Conservation (phyloP, 2,329 filamentous ascomycete genomes). For the Colletotrichum somersetense region DNA sequence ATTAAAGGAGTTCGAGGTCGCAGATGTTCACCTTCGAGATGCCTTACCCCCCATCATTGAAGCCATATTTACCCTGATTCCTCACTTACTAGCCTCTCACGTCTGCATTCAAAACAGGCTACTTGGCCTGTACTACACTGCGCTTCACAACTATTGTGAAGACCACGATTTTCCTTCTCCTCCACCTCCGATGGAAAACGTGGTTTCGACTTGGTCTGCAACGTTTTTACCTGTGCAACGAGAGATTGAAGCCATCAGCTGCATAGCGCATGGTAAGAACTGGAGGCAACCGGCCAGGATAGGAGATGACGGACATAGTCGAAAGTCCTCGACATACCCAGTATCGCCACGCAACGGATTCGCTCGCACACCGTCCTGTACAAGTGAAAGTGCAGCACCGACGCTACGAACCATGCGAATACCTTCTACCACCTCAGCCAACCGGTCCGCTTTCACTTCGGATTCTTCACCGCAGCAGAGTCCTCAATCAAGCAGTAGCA, state of each 20-base stretch:
- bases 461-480: slow-evolving; percentile 47
- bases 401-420: slow-evolving; percentile 54
- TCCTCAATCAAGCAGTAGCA: slow-evolving; percentile 47
- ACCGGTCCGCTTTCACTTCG: slow-evolving; percentile 20
- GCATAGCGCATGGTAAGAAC: slow-evolving; percentile 76
- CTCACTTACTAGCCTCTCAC: slow-evolving; percentile 76
- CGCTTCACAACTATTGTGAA: slow-evolving; percentile 79
- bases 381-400: slow-evolving; percentile 48
- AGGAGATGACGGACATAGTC: slow-evolving; percentile 49
- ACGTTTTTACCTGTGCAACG: slow-evolving; percentile 73
- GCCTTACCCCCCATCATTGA: slow-evolving; percentile 79
- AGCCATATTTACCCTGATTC: slow-evolving; percentile 79
- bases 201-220: slow-evolving; percentile 75
- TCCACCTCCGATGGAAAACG: slow-evolving; percentile 77
- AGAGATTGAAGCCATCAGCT: slow-evolving; percentile 74
- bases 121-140: slow-evolving; percentile 83
- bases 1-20: slow-evolving; percentile 75
- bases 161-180: slow-evolving; percentile 78
- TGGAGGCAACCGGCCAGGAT: slow-evolving; percentile 60
- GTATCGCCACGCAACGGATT: slow-evolving; percentile 51
- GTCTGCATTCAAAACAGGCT: slow-evolving; percentile 83
- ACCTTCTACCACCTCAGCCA: slow-evolving; percentile 51
- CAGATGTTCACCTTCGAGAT: slow-evolving; percentile 79
- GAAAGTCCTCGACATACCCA: slow-evolving; percentile 46
- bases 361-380: slow-evolving; percentile 56